A percentile compares a stretch with the other conserved stretches of the same genome.
Evolutionary conservation across 805 yeast genomes (phyloP).

Genomic region (Wickerhamomyces hampshirensis): DNA sequence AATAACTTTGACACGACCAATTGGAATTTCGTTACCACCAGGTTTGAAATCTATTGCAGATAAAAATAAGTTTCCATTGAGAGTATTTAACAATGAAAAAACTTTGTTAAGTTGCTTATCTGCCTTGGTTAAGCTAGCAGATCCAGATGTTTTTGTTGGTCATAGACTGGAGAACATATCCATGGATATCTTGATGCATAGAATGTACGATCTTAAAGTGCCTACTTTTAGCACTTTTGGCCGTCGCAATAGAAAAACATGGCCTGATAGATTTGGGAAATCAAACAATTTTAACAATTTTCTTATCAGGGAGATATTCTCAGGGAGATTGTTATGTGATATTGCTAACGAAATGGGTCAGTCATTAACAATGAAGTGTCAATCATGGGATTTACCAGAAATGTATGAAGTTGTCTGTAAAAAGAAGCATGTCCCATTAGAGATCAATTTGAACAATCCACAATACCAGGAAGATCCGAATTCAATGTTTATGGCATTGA

Average conservation of each 20-base stretch:
- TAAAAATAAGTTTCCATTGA: constrained; percentile 45
- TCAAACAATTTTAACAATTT: constrained; percentile 40
- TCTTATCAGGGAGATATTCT: constrained; percentile 61
- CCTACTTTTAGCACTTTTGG: constrained; percentile 80
- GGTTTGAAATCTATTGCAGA: constrained; percentile 63
- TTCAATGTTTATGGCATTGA: constrained; percentile 62
- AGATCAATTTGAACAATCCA: constrained; percentile 66
- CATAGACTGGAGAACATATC: constrained; percentile 79
- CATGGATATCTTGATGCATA: constrained; percentile 72
- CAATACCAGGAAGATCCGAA: constrained; percentile 63
- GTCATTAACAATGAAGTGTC: constrained; percentile 86
- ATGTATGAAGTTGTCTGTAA: constrained; percentile 82
- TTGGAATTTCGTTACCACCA: constrained; percentile 67
- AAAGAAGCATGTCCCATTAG: constrained; percentile 55
- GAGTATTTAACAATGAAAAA: constrained; percentile 68
- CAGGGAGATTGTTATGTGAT: constrained; percentile 89
- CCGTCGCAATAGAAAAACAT: constrained; percentile 65
- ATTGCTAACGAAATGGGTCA: constrained; percentile 93
- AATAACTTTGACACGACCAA: constrained; percentile 77
- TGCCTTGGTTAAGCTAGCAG: constrained; percentile 62
- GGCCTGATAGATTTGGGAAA: constrained; percentile 73
- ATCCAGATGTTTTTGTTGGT: constrained; percentile 90
- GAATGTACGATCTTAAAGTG: constrained; percentile 73
- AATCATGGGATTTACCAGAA: constrained; percentile 89
- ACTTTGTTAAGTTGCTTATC: constrained; percentile 70